Evolutionary conservation across 768 basidiomycete species (phyloP), one percentile per base, ranked within the genome.

Genomic region (Terana coerulea): DNA sequence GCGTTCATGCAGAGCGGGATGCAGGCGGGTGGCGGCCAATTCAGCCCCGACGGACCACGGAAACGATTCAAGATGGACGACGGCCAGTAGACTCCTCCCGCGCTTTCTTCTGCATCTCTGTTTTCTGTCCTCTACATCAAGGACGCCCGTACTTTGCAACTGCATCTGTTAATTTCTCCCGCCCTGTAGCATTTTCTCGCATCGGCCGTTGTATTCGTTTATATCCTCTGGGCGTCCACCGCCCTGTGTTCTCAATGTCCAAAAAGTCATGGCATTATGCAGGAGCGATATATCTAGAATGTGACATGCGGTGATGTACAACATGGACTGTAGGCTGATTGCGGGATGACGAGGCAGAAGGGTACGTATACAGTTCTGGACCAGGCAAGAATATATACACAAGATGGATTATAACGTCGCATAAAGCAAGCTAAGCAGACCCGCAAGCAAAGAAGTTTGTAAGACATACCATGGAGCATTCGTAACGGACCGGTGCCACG

Each of bases 1-100:
- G 82, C 84, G 19, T 88, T 89, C 64, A 80, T 84, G 73, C 61
- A 61, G 48, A 63, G 69, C 30, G 66, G 63, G 9, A 68, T 72
- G 43, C 67, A 64, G 11, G 69, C 72, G 12, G 67, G 64, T 34
- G 72, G 70, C 12, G 75, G 72, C 19, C 68, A 69, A 52, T 71
- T 67, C 54, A 70, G 64, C 34, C 74, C 73, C 26, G 73, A 78
- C 57, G 77, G 77, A 42, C 74, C 75, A 24, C 69, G 77, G 60
- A 83, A 83, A 59, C 69, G 81, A 28, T 80, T 75, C 64, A 74
- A 81, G 52, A 66, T 69, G 45, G 81, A 83, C 49, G 80, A 80
- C 39, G 75, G 72, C 58, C 69, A 69, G 41, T 75, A 55, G 52
- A 49, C 41, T 52, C 29, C 25, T 43, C 26, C 15, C 30, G 7